Evolutionary conservation across 2,329 filamentous ascomycete genomes (phyloP).

Genomic region (Aureobasidium sp.): DNA sequence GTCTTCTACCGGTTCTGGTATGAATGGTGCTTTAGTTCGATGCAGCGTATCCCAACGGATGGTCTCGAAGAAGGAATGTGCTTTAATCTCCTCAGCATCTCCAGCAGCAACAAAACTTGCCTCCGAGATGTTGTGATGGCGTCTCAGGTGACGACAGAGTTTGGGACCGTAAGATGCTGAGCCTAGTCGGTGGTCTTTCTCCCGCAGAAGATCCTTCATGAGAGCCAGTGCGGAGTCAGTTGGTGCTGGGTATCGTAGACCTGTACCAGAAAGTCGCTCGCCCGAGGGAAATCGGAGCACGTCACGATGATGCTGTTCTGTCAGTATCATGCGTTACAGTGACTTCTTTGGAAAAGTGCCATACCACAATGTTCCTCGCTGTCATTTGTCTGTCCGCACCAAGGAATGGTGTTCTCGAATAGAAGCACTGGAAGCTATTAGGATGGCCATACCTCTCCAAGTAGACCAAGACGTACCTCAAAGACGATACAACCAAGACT

Average conservation of each 20-base stretch:
- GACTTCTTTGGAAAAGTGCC: slow-evolving; percentile 22
- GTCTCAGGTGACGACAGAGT: slow-evolving; percentile 14
- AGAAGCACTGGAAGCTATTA: slow-evolving; percentile 56
- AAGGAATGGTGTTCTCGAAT: slow-evolving; percentile 84
- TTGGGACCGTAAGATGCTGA: slow-evolving; percentile 11
- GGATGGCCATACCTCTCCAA: background rate
- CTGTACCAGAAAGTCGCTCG: slow-evolving; percentile 45
- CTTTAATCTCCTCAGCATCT: slow-evolving; percentile 83
- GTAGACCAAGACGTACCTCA: slow-evolving; percentile 44
- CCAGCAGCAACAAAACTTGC: slow-evolving; percentile 61
- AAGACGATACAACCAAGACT: slow-evolving; percentile 91
- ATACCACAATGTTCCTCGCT: slow-evolving; percentile 73
- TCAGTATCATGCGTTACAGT: background rate
- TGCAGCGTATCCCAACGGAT: slow-evolving; percentile 73
- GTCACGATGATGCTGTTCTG: slow-evolving; percentile 56
- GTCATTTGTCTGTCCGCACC: slow-evolving; percentile 73
- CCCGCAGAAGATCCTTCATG: slow-evolving; percentile 59
- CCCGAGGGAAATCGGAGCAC: slow-evolving; percentile 62
- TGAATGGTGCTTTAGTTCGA: slow-evolving; percentile 63
- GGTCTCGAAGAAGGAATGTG: slow-evolving; percentile 75
- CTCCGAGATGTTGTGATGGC: slow-evolving; percentile 19
- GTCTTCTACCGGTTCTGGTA: slow-evolving; percentile 56
- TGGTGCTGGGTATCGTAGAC: slow-evolving; percentile 43
- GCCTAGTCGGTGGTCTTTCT: background rate
- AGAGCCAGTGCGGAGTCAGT: slow-evolving; percentile 68